Conservation (phyloP, 768 basidiomycete species). For the Russula sp. region DNA sequence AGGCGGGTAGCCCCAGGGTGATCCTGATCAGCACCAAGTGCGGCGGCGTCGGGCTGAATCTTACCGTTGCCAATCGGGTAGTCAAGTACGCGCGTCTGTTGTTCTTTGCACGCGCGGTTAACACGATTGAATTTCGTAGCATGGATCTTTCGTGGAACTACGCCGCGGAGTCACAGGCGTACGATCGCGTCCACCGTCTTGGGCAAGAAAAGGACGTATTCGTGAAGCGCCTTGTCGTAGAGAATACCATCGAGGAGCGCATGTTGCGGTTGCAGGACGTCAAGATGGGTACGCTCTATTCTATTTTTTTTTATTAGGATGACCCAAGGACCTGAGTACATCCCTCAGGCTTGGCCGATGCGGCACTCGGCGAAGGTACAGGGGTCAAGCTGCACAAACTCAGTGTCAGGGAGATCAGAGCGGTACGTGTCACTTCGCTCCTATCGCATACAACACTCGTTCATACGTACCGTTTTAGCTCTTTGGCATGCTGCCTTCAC, state of each 20-base stretch:
- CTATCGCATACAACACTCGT: background rate
- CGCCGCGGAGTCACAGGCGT: constrained; percentile 64
- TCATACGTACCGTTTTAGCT: constrained; percentile 21
- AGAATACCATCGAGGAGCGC: constrained; percentile 69
- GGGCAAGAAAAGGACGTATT: constrained; percentile 65
- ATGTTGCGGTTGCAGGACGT: constrained; percentile 67
- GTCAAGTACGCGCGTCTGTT: constrained; percentile 44
- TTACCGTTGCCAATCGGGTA: constrained; percentile 63
- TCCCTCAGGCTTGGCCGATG: constrained; percentile 52
- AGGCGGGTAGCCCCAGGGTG: constrained; percentile 49
- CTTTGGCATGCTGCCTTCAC: constrained; percentile 27
- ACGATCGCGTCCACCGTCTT: constrained; percentile 55
- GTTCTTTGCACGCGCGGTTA: background rate
- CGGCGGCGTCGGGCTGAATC: constrained; percentile 63
- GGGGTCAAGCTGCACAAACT: constrained; percentile 57
- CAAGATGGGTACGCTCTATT: constrained; percentile 42
- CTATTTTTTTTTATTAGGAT: background rate
- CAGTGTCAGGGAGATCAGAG: constrained; percentile 63
- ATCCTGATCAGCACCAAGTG: constrained; percentile 65
- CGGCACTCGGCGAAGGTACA: constrained; percentile 63
- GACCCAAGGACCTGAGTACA: background rate
- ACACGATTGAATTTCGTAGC: constrained; percentile 30
- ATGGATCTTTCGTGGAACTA: constrained; percentile 74
- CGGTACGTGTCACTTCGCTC: constrained; percentile 35
- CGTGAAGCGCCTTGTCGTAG: constrained; percentile 61